Evolutionary conservation across 2,329 filamentous ascomycete genomes (phyloP).

Genomic region (Pseudocercospora musae): DNA sequence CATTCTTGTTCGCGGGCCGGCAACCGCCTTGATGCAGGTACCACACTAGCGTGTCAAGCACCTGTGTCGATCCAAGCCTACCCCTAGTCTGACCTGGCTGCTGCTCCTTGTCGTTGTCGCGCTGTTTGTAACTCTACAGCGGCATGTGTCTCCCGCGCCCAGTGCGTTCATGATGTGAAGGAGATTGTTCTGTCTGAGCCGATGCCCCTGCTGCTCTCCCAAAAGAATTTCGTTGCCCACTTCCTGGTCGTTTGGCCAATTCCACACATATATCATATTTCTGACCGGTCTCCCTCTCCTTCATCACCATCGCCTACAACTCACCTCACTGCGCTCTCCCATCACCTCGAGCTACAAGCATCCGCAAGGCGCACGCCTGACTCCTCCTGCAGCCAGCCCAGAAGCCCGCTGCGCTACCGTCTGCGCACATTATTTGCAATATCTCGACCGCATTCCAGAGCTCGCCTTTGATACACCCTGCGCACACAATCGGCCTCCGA

Average conservation of each 20-base stretch:
- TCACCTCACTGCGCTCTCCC: background rate
- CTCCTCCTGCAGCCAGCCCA: background rate
- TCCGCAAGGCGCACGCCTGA: background rate
- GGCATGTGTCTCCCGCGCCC: slow-evolving; percentile 1
- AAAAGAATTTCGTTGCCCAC: slow-evolving; percentile 3
- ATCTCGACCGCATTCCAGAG: slow-evolving; percentile 19
- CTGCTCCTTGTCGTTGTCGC: slow-evolving; percentile 4
- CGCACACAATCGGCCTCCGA: slow-evolving; percentile 9
- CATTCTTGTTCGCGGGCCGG: slow-evolving; percentile 4
- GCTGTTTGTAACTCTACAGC: slow-evolving; percentile 5
- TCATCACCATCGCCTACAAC: background rate
- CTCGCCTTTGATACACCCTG: slow-evolving; percentile 15
- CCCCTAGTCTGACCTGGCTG: background rate
- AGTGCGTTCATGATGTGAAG: slow-evolving; percentile 4
- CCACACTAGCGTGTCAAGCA: slow-evolving; percentile 4
- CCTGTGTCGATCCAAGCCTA: slow-evolving; percentile 1
- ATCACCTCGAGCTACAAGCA: background rate
- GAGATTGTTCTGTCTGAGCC: slow-evolving; percentile 6
- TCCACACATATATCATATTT: slow-evolving; percentile 6
- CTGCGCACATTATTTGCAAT: slow-evolving; percentile 20
- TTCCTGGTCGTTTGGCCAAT: slow-evolving; percentile 1
- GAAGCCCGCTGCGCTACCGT: background rate
- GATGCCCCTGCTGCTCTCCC: slow-evolving; percentile 3
- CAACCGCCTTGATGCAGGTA: background rate
- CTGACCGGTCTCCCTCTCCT: background rate